Base-by-base conservation (phyloP, 2,329 filamentous ascomycete genomes). In the Mycosphaerella sp. region DNA sequence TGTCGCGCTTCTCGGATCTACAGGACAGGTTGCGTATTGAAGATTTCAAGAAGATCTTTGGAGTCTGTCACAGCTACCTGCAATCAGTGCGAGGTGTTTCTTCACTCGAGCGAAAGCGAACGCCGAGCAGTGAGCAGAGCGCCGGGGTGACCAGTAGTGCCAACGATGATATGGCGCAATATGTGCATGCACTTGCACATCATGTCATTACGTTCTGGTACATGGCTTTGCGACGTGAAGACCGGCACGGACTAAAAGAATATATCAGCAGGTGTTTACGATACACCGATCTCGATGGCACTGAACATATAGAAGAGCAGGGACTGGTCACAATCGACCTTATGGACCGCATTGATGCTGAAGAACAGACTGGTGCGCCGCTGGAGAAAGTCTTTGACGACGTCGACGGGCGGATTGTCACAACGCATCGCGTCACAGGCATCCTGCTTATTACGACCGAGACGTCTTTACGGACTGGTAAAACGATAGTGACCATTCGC, bases 201-300 rank as follows among this genome's bases (percentile, higher is more conserved):
- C 91, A 97, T 68, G 89, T 95, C 63, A 91, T 98, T 61, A 86
- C 90, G 1, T 96, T 95, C 68, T 98, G 93, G 93, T 98, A 97
- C 68, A 78, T 98, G 62, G 87, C 90, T 1, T 71, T 98, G 63
- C 92, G 89, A 66, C 79, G 95, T 48, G 82, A 85, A 38, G 90
- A 96, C 67, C 84, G 93, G 48, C 82, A 85, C 34, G 88, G 83
- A 57, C 85, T 95, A 61, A 90, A 96, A 48, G 83, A 84, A 29
- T 95, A 89, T 88, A 95, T 98, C 59, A 86, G 87, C 9, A 89
- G 86, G 65, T 89, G 89, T 59, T 78, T 98, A 10, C 76, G 81
- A 8, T 91, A 92, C 63, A 85, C 80, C 7, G 89, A 95, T 65
- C 80, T 81, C 23, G 81, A 85, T 55, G 89, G 89, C 12, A 82